Evolutionary conservation across 1,284 basidiomycete species (phyloP), one percentile per base, ranked within the genome.

Genomic region (Ceratobasidium sp.): DNA sequence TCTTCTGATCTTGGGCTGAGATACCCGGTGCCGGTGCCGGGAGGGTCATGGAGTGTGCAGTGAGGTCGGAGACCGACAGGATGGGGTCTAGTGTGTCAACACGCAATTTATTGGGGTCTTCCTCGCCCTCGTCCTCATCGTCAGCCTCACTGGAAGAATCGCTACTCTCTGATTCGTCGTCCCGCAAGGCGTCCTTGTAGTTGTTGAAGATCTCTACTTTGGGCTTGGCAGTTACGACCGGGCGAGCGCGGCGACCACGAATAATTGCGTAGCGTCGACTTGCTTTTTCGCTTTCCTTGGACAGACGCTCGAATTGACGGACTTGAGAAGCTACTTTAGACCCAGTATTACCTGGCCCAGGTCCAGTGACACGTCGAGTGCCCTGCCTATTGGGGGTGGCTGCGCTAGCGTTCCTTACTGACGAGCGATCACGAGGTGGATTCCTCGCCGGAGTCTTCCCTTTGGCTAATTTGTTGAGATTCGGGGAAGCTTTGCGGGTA

Each of bases 141-240:
- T 95, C 93, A 23, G 92, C 94, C 73, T 94, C 92, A 73, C 90
- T 92, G 0, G 87, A 89, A 8, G 87, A 88, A 72, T 90, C 89
- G 1, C 86, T 87, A 69, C 84, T 82, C 19, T 74, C 76, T 16
- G 72, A 73, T 46, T 74, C 75, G 56, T 73, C 74, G 74, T 97
- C 95, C 70, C 86, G 85, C 74, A 98, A 92, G 0, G 93, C 95
- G 74, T 98, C 95, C 75, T 92, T 89, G 71, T 98, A 86, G 74
- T 92, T 97, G 72, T 92, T 89, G 53, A 98, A 86, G 42, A 98
- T 87, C 75, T 95, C 89, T 0, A 98, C 92, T 70, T 89, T 94
- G 6, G 94, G 94, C 64, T 89, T 86, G 2, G 95, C 91, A 36
- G 89, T 89, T 6, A 90, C 91, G 7, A 99, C 93, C 1, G 97